Percentiles rank a stretch among this genome's conserved stretches.
Evolutionary conservation across 352 stramenopile genomes (phyloP).

Genomic region (Pythium angustatum): DNA sequence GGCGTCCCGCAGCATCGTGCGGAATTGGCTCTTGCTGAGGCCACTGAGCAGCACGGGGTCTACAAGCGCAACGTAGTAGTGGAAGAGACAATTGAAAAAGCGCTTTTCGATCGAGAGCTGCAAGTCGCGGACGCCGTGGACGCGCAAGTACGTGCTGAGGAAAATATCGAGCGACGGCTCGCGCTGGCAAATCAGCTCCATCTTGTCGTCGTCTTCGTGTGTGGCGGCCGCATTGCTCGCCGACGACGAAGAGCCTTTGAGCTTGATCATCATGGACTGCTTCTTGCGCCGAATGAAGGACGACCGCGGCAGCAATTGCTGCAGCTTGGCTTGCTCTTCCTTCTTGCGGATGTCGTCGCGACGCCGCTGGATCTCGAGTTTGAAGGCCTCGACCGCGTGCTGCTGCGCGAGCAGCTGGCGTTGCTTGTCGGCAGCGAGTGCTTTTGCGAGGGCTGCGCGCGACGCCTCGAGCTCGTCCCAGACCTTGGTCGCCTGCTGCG

Average conservation of each 20-base stretch:
- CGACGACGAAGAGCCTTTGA: constrained; percentile 18
- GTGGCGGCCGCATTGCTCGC: constrained; percentile 26
- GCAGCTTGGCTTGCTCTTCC: constrained; percentile 55
- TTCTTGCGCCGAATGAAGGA: constrained; percentile 70
- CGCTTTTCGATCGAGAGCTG: constrained; percentile 61
- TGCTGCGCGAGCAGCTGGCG: constrained; percentile 39
- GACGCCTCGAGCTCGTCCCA: constrained; percentile 59
- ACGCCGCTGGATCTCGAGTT: constrained; percentile 44
- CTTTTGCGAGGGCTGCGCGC: constrained; percentile 41
- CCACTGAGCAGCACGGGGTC: constrained; percentile 47
- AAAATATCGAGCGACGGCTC: constrained; percentile 61
- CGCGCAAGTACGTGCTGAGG: constrained; percentile 50
- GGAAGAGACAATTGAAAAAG: constrained; percentile 65
- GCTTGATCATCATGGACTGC: constrained; percentile 69
- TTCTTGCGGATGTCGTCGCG: constrained; percentile 58
- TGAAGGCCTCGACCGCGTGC: constrained; percentile 36
- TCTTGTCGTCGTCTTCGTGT: constrained; percentile 35
- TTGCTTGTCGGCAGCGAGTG: constrained; percentile 45
- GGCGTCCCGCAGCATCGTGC: constrained; percentile 53
- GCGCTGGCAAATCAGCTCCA: constrained; percentile 59
- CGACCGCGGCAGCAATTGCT: constrained; percentile 59
- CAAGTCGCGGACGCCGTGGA: constrained; percentile 47
- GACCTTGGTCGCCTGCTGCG: constrained; percentile 53
- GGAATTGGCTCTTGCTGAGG: constrained; percentile 71
- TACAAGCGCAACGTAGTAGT: constrained; percentile 63